phyloP scores from a whole-genome alignment of 768 basidiomycete genomes.

The Suillus subaureus region DNA sequence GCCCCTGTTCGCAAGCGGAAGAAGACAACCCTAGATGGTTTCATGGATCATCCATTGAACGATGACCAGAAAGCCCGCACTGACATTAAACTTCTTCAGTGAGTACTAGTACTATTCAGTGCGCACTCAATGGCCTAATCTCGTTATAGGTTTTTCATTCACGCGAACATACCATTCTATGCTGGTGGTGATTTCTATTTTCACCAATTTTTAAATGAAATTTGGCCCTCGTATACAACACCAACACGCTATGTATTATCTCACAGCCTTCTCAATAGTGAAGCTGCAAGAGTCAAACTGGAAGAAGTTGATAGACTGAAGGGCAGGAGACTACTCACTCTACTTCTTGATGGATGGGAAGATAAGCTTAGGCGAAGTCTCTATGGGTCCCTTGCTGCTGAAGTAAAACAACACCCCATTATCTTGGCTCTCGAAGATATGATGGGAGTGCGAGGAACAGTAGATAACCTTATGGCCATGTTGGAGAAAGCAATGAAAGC shows the following conservation, averaged over 20 bases:
- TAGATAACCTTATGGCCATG: slow-evolving; percentile 22
- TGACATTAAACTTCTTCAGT: too few species aligned
- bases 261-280: slow-evolving; percentile 25
- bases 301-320: slow-evolving; percentile 22
- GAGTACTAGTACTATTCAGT: too few species aligned
- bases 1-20: too few species aligned
- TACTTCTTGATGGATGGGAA: slow-evolving; percentile 39
- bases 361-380: slow-evolving; percentile 26
- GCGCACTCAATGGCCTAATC: too few species aligned
- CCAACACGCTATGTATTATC: slow-evolving; percentile 27
- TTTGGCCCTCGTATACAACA: too few species aligned
- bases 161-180: too few species aligned
- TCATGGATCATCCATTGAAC: too few species aligned
- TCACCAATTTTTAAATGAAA: too few species aligned
- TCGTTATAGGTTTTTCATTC: too few species aligned
- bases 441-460: slow-evolving; percentile 21
- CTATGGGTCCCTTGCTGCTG: slow-evolving; percentile 28
- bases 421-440: slow-evolving; percentile 29
- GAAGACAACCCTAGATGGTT: too few species aligned
- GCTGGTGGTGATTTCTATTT: too few species aligned
- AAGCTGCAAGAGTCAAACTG: slow-evolving; percentile 22
- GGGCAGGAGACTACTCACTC: slow-evolving; percentile 18
- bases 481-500: slow-evolving; percentile 17
- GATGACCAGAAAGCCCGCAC: too few species aligned
- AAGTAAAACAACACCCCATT: slow-evolving; percentile 25